Percentiles rank a stretch among this genome's conserved stretches.
These are phyloP conservation scores for Leccinum huronense DNA, from an alignment of 1,284 basidiomycete genomes.

Conservation along the genomic window DNA sequence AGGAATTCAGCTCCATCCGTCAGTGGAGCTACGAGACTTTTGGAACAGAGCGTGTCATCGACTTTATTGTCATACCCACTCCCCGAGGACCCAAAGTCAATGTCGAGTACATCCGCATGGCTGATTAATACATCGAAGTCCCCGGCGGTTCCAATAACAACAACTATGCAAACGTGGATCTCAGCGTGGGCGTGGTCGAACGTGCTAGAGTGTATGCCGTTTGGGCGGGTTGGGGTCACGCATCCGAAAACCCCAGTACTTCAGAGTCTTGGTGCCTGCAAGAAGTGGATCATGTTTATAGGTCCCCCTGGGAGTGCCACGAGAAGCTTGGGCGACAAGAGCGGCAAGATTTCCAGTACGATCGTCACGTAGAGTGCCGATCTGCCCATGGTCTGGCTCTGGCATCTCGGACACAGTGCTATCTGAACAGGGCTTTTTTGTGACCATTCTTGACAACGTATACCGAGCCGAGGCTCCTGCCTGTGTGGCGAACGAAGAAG, in stretches of 20 bases:
- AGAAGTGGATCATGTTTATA: slow-evolving; percentile 98
- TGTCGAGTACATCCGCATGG: slow-evolving; percentile 99
- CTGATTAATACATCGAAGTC: slow-evolving; percentile 98
- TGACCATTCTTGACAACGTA: slow-evolving; percentile 90
- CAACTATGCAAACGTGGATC: slow-evolving; percentile 99
- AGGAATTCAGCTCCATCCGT: slow-evolving; percentile 97
- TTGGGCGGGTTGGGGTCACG: slow-evolving; percentile 95
- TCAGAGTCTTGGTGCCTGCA: slow-evolving; percentile 87
- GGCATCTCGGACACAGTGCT: slow-evolving; percentile 53
- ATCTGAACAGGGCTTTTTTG: slow-evolving; percentile 88
- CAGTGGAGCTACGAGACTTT: slow-evolving; percentile 99
- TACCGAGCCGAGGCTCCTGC: slow-evolving; percentile 67
- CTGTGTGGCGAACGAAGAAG: slow-evolving; percentile 87
- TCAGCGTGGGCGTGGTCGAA: slow-evolving; percentile 88
- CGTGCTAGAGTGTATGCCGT: slow-evolving; percentile 82
- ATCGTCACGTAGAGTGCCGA: slow-evolving; percentile 97
- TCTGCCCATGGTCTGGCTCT: slow-evolving; percentile 99
- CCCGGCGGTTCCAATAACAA: slow-evolving; percentile 99
- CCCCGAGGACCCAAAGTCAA: slow-evolving; percentile 98
- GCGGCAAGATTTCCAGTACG: slow-evolving; percentile 96
- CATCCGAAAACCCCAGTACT: slow-evolving; percentile 95
- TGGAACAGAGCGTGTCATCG: slow-evolving; percentile 92
- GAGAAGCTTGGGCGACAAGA: no score
- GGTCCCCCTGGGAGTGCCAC: slow-evolving; percentile 99
- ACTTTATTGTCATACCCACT: slow-evolving; percentile 99